Conservation (phyloP, 177 flowering plant species). For the Vitis hybrid region DNA sequence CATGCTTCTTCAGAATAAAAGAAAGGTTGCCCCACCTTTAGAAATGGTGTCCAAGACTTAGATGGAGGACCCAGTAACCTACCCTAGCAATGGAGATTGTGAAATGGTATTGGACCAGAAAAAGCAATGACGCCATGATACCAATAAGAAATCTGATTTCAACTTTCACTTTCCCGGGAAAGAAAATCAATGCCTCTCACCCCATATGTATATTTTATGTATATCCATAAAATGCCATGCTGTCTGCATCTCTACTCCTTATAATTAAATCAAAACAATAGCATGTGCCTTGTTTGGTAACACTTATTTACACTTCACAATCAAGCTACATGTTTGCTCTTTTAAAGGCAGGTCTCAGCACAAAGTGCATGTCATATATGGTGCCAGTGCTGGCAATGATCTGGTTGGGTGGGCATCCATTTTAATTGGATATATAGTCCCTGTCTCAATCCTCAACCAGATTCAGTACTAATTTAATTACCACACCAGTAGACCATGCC, state of each 20-base stretch:
- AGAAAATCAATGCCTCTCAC: neutral
- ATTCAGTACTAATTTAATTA: too few relatives aligned
- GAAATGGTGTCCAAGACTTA: too few relatives aligned
- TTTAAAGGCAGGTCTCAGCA: neutral
- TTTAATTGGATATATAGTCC: too few relatives aligned
- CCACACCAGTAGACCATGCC: too few relatives aligned
- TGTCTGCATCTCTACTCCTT: neutral
- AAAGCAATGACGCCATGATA: neutral
- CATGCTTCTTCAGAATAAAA: neutral
- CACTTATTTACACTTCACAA: neutral
- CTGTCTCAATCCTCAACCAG: too few relatives aligned
- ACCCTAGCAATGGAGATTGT: too few relatives aligned
- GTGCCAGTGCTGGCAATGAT: neutral
- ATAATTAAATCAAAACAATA: constrained; percentile 1
- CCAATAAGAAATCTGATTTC: neutral
- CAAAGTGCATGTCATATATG: neutral
- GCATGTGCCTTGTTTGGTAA: constrained; percentile 2
- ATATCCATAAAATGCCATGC: neutral
- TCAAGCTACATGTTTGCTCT: neutral
- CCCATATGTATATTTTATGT: too few relatives aligned
- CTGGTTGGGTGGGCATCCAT: too few relatives aligned
- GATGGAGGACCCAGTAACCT: too few relatives aligned
- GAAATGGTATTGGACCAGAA: neutral
- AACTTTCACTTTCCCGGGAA: neutral
- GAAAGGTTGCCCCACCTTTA: too few relatives aligned